These are phyloP conservation scores for Castanospermum australe DNA, from an alignment of 306 rosid genomes.

Conservation along the genomic window DNA sequence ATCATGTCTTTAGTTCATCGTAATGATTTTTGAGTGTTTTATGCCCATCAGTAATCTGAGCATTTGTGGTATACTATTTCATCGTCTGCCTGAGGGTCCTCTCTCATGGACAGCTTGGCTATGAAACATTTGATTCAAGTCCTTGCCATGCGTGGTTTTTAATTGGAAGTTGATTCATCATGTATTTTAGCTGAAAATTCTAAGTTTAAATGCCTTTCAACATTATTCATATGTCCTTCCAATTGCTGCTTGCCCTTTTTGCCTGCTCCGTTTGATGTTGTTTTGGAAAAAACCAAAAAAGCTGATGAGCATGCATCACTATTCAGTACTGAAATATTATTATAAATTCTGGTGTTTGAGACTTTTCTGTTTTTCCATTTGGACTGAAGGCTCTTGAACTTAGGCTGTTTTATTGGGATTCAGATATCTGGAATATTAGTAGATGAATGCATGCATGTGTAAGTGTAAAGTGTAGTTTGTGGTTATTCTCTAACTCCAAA, in stretches of 20 bases:
- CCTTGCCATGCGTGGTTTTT: neutral
- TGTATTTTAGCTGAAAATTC: conserved; percentile 6
- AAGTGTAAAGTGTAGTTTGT: conserved; percentile 27
- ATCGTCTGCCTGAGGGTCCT: neutral
- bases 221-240: neutral
- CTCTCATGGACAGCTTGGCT: neutral
- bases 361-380: neutral
- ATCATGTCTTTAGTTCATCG: neutral
- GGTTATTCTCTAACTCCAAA: conserved; percentile 18
- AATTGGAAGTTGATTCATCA: neutral
- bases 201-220: neutral
- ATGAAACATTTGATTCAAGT: neutral
- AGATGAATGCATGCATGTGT: conserved; percentile 4
- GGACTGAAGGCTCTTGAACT: neutral
- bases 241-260: neutral
- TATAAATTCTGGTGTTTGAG: neutral
- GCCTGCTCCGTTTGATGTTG: neutral
- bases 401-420: neutral
- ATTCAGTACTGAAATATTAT: neutral
- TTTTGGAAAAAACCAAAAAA: neutral
- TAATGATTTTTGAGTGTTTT: neutral
- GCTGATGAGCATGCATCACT: neutral
- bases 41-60: neutral
- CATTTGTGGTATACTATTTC: neutral
- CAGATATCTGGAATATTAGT: neutral